These are phyloP conservation scores for Penicillium sp. DNA, from an alignment of 2,329 filamentous ascomycete genomes.

Conservation along the genomic window DNA sequence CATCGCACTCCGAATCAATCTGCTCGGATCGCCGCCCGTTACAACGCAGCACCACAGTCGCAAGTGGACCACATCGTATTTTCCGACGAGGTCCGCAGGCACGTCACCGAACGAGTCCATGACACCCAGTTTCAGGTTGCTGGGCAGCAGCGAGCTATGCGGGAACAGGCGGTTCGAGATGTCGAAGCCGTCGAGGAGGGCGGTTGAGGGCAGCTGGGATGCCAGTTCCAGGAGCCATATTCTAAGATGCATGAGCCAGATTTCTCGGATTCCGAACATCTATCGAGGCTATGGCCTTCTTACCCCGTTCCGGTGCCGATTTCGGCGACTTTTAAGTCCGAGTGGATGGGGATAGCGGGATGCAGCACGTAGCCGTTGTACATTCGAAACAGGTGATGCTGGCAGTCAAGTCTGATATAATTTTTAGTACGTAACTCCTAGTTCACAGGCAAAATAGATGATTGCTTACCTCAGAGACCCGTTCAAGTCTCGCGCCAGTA, in stretches of 20 bases:
- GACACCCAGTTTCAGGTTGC: neutral
- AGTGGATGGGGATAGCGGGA: neutral
- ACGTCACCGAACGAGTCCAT: neutral
- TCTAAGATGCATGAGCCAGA: neutral
- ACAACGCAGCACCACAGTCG: neutral
- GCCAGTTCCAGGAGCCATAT: neutral
- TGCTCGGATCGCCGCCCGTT: neutral
- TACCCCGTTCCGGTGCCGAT: neutral
- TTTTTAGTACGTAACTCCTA: neutral
- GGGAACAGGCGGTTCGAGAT: neutral
- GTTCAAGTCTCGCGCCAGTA: neutral
- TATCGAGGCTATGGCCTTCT: too few species aligned
- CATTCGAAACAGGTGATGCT: neutral
- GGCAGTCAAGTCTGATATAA: neutral
- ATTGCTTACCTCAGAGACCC: neutral
- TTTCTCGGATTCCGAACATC: too few species aligned
- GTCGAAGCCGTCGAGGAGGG: neutral
- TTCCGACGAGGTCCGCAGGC: neutral
- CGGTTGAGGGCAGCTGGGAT: neutral
- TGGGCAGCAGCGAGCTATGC: neutral
- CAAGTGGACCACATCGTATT: slow-evolving; percentile 5
- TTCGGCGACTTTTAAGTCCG: slow-evolving; percentile 1
- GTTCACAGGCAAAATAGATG: too few species aligned
- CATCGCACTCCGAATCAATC: neutral
- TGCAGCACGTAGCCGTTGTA: neutral